A percentile compares a stretch with the other conserved stretches of the same genome.
phyloP scores from a whole-genome alignment of 441 rosid genomes.

The Populus hybrid region DNA sequence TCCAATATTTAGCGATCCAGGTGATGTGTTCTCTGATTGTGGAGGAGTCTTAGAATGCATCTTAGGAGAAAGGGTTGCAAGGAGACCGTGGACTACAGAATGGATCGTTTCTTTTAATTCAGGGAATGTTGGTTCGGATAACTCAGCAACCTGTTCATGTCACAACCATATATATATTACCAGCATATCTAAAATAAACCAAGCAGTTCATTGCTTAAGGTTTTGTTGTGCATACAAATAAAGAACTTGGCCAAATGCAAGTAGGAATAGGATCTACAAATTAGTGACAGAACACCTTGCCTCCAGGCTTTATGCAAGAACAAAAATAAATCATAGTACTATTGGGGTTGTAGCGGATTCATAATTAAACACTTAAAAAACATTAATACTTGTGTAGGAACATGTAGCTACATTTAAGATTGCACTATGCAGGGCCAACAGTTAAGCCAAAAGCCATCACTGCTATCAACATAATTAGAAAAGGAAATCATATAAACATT shows the following conservation, averaged over 20 bases:
- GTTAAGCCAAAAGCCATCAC: neutral
- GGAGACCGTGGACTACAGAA: conserved; percentile 87
- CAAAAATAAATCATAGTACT: neutral
- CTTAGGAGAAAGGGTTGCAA: conserved; percentile 83
- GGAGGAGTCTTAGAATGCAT: conserved; percentile 77
- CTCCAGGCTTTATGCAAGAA: neutral
- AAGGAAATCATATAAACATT: neutral
- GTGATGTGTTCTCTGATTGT: conserved; percentile 44
- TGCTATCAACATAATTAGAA: neutral
- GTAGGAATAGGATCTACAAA: neutral
- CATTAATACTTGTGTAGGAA: neutral
- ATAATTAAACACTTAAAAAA: neutral
- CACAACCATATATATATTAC: neutral
- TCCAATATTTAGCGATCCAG: conserved; percentile 40
- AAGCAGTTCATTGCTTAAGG: neutral
- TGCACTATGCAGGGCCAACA: neutral
- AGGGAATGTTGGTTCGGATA: conserved; percentile 76
- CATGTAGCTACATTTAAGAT: neutral
- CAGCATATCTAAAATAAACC: neutral
- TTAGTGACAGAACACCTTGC: neutral
- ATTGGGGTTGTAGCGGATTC: neutral
- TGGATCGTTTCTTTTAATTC: conserved; percentile 72
- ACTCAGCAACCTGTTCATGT: conserved; percentile 72
- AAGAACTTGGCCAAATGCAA: neutral
- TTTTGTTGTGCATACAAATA: neutral